Conservation (phyloP, 2,329 filamentous ascomycete genomes). For the Diaporthe sp. region DNA sequence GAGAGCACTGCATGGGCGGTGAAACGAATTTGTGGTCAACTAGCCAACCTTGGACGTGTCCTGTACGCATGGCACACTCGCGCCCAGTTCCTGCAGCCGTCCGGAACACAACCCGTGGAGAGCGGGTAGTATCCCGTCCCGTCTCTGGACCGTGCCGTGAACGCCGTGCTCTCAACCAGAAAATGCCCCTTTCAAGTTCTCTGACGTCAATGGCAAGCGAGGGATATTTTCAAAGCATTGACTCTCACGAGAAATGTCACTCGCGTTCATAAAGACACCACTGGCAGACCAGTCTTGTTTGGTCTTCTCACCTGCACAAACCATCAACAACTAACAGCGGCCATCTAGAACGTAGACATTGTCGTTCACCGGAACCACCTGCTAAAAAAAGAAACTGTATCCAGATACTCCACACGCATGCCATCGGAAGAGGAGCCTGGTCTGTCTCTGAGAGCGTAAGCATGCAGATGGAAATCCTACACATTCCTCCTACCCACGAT, state of each 20-base stretch:
- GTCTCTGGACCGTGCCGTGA: not conserved
- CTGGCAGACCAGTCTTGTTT: not conserved
- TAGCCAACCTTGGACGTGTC: too few species aligned
- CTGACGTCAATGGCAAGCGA: not conserved
- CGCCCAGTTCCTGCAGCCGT: not conserved
- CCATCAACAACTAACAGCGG: not conserved
- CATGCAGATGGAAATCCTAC: constrained; percentile 1
- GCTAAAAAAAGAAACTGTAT: not conserved
- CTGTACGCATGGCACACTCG: not conserved
- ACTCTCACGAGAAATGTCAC: too few species aligned
- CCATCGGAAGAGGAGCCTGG: not conserved
- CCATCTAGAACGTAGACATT: not conserved
- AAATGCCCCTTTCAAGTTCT: not conserved
- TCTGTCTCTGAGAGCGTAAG: not conserved
- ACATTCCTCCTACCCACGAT: not conserved
- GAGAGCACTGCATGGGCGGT: not conserved
- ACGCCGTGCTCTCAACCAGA: not conserved
- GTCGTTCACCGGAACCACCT: not conserved
- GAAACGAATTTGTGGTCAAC: not conserved
- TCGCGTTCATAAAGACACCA: not conserved
- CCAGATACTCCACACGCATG: not conserved
- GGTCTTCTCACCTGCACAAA: not conserved
- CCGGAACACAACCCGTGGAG: not conserved
- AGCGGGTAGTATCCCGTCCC: not conserved
- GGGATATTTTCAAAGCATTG: not conserved